A percentile compares a stretch with the other conserved stretches of the same genome.
Evolutionary conservation across 2,329 filamentous ascomycete species (phyloP).

Genomic region (Hymenoscyphus scutula): DNA sequence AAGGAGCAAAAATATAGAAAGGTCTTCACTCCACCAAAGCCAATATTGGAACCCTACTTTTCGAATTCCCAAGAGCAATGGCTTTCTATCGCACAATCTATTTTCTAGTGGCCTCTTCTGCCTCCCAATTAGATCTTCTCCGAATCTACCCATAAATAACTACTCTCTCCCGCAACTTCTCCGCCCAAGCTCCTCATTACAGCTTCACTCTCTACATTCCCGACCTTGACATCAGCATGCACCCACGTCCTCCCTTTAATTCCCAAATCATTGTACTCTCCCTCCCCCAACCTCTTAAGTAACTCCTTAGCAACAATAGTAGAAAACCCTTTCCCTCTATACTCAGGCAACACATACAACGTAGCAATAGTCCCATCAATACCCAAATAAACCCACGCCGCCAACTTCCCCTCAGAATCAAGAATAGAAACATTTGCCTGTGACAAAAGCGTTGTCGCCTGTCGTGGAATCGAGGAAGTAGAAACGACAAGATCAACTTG

Average conservation of each 20-base stretch:
- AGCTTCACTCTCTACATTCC: constrained; percentile 34
- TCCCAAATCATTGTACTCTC: constrained; percentile 30
- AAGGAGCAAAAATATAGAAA: not conserved
- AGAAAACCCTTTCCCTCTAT: constrained; percentile 31
- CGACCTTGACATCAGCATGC: constrained; percentile 33
- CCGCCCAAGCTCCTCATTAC: constrained; percentile 31
- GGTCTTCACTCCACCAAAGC: not conserved
- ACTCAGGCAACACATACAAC: constrained; percentile 31
- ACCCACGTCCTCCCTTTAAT: constrained; percentile 33
- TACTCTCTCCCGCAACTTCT: constrained; percentile 18
- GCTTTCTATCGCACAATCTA: not conserved
- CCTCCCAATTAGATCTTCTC: constrained; percentile 14
- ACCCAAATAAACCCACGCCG: constrained; percentile 34
- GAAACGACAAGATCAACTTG: constrained; percentile 31
- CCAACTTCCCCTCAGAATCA: constrained; percentile 17
- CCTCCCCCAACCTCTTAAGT: constrained; percentile 20
- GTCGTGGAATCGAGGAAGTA: constrained; percentile 30
- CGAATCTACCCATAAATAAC: constrained; percentile 32
- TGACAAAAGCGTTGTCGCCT: constrained; percentile 24
- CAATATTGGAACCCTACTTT: not conserved
- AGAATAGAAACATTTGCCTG: constrained; percentile 31
- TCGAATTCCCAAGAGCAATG: not conserved
- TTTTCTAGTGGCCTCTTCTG: not conserved
- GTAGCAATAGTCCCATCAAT: constrained; percentile 34
- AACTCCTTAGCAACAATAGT: constrained; percentile 28